Percentiles rank a stretch among this genome's conserved stretches.
Evolutionary conservation across 495 filamentous ascomycete species (phyloP).

Genomic region (Penicillium cinerascens): DNA sequence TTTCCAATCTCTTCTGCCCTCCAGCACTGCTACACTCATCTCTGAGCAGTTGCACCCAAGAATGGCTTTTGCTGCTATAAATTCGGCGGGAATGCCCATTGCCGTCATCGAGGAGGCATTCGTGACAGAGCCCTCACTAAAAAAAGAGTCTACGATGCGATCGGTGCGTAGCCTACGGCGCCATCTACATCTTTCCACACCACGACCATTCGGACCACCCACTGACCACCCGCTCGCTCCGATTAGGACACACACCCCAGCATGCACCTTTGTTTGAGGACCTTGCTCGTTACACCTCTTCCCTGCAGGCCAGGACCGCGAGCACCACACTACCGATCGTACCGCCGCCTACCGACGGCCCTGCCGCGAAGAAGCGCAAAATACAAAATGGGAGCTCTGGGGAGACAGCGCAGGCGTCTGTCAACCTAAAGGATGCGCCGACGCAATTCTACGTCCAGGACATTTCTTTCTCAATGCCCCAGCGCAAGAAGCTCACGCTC

Average conservation of each 20-base stretch:
- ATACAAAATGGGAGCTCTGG: constrained; percentile 45
- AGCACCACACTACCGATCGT: constrained; percentile 24
- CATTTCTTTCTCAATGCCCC: constrained; percentile 73
- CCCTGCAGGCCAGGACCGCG: constrained; percentile 39
- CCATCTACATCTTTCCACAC: constrained; percentile 12
- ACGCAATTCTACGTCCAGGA: constrained; percentile 59
- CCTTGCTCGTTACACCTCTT: constrained; percentile 46
- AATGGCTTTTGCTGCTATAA: constrained; percentile 48
- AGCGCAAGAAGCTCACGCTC: constrained; percentile 87
- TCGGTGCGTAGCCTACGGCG: constrained; percentile 35
- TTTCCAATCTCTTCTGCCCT: constrained; percentile 9
- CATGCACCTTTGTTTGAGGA: constrained; percentile 44
- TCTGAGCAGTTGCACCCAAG: constrained; percentile 16
- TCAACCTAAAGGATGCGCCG: constrained; percentile 38
- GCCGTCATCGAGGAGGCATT: constrained; percentile 45
- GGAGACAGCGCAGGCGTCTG: constrained; percentile 38
- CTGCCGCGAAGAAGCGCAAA: constrained; percentile 54
- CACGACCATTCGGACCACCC: constrained; percentile 8
- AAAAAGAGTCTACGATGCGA: constrained; percentile 49
- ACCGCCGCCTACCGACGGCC: constrained; percentile 31
- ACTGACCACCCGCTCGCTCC: constrained; percentile 13
- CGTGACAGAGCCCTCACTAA: constrained; percentile 42
- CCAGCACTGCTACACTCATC: constrained; percentile 12
- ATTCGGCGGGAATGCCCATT: constrained; percentile 27
- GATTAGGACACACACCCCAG: constrained; percentile 37